Percentiles rank a stretch among this genome's conserved stretches.
These are phyloP conservation scores for Dichotomocladium elegans DNA, from an alignment of 371 early-diverging fungal genomes.

Conservation along the genomic window DNA sequence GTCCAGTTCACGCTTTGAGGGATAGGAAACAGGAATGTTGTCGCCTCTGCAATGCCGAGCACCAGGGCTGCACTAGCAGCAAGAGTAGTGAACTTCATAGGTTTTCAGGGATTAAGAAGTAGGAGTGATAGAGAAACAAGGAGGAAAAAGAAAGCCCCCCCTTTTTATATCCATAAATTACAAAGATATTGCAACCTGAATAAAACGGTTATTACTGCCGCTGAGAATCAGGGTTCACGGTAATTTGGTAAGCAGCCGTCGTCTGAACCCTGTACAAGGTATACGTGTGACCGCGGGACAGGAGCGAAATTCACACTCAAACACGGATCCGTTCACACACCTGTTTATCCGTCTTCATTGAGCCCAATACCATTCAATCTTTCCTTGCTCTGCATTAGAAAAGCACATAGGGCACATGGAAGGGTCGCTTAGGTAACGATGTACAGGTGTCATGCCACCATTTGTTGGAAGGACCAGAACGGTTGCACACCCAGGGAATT, in stretches of 20 bases:
- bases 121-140: not conserved
- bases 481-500: too few species aligned
- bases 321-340: too few species aligned
- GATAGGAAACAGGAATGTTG: conserved; percentile 36
- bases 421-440: too few species aligned
- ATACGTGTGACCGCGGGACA: too few species aligned
- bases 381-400: too few species aligned
- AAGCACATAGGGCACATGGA: too few species aligned
- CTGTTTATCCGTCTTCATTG: too few species aligned
- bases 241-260: not conserved
- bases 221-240: not conserved
- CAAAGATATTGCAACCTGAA: not conserved
- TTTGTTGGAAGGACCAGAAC: too few species aligned
- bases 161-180: not conserved
- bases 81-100: conserved; percentile 30
- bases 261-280: not conserved
- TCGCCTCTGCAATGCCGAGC: conserved; percentile 24
- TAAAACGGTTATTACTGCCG: too few species aligned
- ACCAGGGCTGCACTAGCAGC: conserved; percentile 15
- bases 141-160: not conserved
- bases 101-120: conserved; percentile 4
- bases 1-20: conserved; percentile 41
- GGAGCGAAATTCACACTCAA: too few species aligned
- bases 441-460: too few species aligned
- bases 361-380: too few species aligned